Evolutionary conservation across 108 stramenopile species (phyloP).

Genomic region (Cyclotella atomus): DNA sequence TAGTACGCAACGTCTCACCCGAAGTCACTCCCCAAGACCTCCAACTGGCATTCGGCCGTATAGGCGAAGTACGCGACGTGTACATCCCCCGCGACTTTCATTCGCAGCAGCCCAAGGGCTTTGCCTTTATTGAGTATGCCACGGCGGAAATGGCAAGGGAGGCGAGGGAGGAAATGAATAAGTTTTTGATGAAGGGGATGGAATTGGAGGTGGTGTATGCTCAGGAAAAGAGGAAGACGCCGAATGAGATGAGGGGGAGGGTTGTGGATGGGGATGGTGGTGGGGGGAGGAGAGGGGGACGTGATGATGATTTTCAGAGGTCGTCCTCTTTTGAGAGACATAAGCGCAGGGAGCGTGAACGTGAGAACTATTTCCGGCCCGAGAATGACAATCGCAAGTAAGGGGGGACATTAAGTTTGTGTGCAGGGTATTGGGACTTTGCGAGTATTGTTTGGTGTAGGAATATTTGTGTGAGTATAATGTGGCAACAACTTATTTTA

Average conservation of each 20-base stretch:
- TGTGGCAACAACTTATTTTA: background rate
- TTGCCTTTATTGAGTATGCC: conserved; percentile 91
- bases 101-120: conserved; percentile 86
- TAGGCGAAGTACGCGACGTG: conserved; percentile 88
- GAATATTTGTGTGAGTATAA: conserved; percentile 1
- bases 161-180: conserved; percentile 90
- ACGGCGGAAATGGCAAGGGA: conserved; percentile 79
- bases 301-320: conserved; percentile 46
- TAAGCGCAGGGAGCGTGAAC: conserved; percentile 67
- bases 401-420: conserved; percentile 4
- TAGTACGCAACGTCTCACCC: conserved; percentile 82
- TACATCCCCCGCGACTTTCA: conserved; percentile 90
- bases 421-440: background rate
- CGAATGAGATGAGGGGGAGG: conserved; percentile 83
- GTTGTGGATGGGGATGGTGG: conserved; percentile 52
- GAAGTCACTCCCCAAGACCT: conserved; percentile 76
- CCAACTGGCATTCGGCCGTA: conserved; percentile 77
- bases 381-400: conserved; percentile 24
- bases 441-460: conserved; percentile 12
- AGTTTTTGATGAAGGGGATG: conserved; percentile 80
- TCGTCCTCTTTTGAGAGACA: conserved; percentile 85
- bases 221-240: conserved; percentile 89
- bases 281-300: conserved; percentile 17
- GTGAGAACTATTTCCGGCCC: conserved; percentile 48
- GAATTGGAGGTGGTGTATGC: conserved; percentile 92